Base-by-base conservation (phyloP, 495 filamentous ascomycete genomes). In the Penicillium subrubescens region DNA sequence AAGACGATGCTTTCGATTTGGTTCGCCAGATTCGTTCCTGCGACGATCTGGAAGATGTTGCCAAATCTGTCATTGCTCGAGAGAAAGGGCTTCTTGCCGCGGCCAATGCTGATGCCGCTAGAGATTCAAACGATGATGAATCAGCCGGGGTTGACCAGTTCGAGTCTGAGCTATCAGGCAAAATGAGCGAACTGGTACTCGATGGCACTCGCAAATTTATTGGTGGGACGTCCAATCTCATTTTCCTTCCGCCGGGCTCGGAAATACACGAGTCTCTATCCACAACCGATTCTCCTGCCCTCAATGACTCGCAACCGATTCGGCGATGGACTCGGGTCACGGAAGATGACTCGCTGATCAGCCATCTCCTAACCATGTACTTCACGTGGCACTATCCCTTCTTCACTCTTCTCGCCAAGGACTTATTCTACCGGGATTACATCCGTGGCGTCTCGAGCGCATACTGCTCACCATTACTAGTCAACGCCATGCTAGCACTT, bases 361-460 rank as follows among this genome's bases (percentile, higher is more conserved):
- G 86, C 15, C 96, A 98, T 79, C 86, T 99, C 12, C 86, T 99
- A 68, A 94, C 91, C 62, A 94, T 97, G 92, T 99, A 99, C 77
- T 97, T 98, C 77, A 90, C 89, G 33, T 99, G 95, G 93, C 95
- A 99, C 69, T 99, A 98, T 73, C 90, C 94, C 12, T 98, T 93
- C 75, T 99, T 99, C 78, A 94, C 92, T 12, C 94, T 91, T 0
- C 84, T 98, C 7, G 94, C 94, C n/a, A 96, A 91, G 74, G 85
- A 81, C 41, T 83, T 97, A 29, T 99, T 99, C 75, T 95, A 89
- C 67, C 84, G 89, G 21, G 94, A 99, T 71, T 98, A 97, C 69
- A 69, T 87, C 15, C 83, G 82, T 3, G 93, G 94, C 0, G 76
- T 83, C 19, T 74, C 84, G 8, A 81, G 84, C 11, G 78, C 80